phyloP scores from a whole-genome alignment of 805 yeast genomes.

The Priceomyces carsonii region DNA sequence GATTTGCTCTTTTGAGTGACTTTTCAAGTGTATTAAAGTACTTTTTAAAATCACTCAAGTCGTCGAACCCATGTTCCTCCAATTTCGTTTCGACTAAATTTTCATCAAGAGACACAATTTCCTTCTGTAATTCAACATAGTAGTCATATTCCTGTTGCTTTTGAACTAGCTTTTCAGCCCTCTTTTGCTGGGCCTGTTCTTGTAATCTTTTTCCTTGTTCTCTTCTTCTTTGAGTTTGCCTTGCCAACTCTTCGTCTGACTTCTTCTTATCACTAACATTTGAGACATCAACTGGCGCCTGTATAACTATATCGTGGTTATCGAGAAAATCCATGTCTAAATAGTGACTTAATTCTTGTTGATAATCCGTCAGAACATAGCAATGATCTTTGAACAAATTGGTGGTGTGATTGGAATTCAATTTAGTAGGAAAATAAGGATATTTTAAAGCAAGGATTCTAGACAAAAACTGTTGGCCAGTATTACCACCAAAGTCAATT shows the following conservation, averaged over 20 bases:
- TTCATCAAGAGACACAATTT: slow-evolving; percentile 50
- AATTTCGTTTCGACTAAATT: slow-evolving; percentile 56
- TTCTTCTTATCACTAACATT: slow-evolving; percentile 69
- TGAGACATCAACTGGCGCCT: slow-evolving; percentile 70
- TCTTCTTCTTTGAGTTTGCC: slow-evolving; percentile 74
- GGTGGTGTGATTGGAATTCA: slow-evolving; percentile 63
- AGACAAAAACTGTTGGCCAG: slow-evolving; percentile 62
- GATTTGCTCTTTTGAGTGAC: slow-evolving; percentile 65
- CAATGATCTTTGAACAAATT: slow-evolving; percentile 73
- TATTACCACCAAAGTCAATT: slow-evolving; percentile 90
- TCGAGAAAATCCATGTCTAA: slow-evolving; percentile 67
- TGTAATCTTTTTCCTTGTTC: slow-evolving; percentile 89
- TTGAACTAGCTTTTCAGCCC: slow-evolving; percentile 77
- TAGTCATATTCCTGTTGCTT: slow-evolving; percentile 80
- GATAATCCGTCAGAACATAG: slow-evolving; percentile 71
- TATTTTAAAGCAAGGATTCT: slow-evolving; percentile 74
- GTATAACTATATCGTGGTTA: slow-evolving; percentile 70
- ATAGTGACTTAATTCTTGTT: slow-evolving; percentile 55
- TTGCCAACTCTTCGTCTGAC: slow-evolving; percentile 76
- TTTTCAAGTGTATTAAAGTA: slow-evolving; percentile 65
- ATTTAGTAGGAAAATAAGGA: slow-evolving; percentile 84
- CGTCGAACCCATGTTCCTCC: slow-evolving; percentile 76
- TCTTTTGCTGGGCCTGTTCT: slow-evolving; percentile 85
- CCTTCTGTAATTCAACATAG: slow-evolving; percentile 57
- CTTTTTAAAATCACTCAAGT: slow-evolving; percentile 67